Evolutionary conservation across 345 rosid genomes (phyloP).

Genomic region (Salix udensis): DNA sequence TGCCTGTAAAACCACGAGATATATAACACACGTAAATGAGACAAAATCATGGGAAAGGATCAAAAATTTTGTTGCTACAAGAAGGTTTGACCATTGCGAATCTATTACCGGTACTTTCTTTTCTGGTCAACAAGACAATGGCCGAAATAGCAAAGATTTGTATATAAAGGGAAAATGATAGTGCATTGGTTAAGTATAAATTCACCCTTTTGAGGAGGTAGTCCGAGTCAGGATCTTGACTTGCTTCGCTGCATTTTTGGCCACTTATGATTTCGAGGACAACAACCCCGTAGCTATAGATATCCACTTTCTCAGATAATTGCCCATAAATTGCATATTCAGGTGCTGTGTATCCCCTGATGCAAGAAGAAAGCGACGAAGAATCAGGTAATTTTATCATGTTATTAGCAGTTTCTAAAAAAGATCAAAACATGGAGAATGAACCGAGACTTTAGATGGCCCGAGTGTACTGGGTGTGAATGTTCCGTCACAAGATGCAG

Average conservation of each 20-base stretch:
- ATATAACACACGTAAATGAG: neutral
- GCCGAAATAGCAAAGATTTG: no score
- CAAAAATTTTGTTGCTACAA: no score
- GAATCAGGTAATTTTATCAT: no score
- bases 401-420: no score
- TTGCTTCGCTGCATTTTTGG: constrained; percentile 19
- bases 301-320: constrained; percentile 36
- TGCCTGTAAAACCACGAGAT: constrained; percentile 16
- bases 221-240: constrained; percentile 7
- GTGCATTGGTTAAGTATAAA: neutral
- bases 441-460: no score
- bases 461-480: no score
- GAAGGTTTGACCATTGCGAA: no score
- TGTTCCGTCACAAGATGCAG: no score
- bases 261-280: constrained; percentile 41
- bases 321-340: constrained; percentile 44
- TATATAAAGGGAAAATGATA: constrained; percentile 6
- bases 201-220: constrained; percentile 26
- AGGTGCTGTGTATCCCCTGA: constrained; percentile 40
- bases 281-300: constrained; percentile 42
- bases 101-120: no score
- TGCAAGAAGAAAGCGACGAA: no score
- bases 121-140: no score
- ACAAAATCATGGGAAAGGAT: neutral
- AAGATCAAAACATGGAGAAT: no score